A percentile compares a stretch with the other conserved stretches of the same genome.
Evolutionary conservation across 177 flowering plant genomes (phyloP).

Genomic region (Vitis hybrid): DNA sequence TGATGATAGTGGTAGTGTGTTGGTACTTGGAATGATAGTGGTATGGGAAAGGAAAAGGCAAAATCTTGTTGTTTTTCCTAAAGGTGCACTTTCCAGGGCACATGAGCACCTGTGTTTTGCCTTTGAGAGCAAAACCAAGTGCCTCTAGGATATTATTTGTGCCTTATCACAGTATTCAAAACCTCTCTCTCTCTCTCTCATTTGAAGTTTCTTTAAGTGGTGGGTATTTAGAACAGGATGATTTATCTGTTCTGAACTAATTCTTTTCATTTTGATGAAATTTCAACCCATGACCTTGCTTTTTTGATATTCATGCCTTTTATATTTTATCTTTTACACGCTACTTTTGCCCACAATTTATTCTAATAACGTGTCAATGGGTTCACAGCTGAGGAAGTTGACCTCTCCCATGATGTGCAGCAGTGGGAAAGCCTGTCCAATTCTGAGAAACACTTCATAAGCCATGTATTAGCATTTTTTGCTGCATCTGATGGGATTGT

Average conservation of each 20-base stretch:
- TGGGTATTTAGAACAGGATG: not conserved
- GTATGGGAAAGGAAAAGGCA: too few relatives aligned
- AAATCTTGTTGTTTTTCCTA: too few relatives aligned
- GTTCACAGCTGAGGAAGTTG: constrained; percentile 85
- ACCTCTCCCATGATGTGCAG: constrained; percentile 66
- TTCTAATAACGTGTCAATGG: constrained; percentile 17
- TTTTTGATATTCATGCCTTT: not conserved
- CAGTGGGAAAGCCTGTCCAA: constrained; percentile 61
- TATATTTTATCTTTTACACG: not conserved
- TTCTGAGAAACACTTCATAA: constrained; percentile 73
- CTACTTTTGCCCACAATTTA: not conserved
- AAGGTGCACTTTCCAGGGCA: too few relatives aligned
- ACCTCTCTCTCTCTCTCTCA: not conserved
- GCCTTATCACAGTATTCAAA: too few relatives aligned
- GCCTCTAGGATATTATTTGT: too few relatives aligned
- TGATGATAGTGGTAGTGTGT: too few relatives aligned
- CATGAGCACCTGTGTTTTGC: too few relatives aligned
- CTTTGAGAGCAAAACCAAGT: too few relatives aligned
- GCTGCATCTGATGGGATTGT: constrained; percentile 97
- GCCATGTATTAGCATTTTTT: constrained; percentile 82
- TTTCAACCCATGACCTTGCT: not conserved
- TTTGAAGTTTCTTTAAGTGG: not conserved
- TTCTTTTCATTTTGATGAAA: too few relatives aligned
- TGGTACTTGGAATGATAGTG: too few relatives aligned
- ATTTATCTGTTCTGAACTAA: not conserved